A percentile compares a stretch with the other conserved stretches of the same genome.
phyloP scores from a whole-genome alignment of 2,329 filamentous ascomycete genomes.

The Trichoderma semiorbis region DNA sequence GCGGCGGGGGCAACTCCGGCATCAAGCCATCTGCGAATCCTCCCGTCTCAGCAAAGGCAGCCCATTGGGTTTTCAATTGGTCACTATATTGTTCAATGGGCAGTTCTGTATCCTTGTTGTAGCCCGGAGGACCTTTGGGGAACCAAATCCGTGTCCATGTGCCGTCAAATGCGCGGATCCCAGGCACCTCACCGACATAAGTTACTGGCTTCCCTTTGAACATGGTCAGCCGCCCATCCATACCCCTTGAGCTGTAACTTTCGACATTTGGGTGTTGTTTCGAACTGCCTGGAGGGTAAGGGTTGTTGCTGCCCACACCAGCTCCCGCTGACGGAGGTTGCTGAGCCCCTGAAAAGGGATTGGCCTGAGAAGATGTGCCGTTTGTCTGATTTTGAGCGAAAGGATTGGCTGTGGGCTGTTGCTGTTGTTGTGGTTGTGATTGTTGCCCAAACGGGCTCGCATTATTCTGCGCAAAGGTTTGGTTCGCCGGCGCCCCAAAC shows the following conservation, averaged over 20 bases:
- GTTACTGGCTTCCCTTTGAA: slow-evolving; percentile 64
- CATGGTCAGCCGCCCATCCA: slow-evolving; percentile 45
- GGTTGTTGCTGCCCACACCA: slow-evolving; percentile 26
- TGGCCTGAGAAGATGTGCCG: slow-evolving; percentile 21
- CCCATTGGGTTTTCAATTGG: slow-evolving; percentile 60
- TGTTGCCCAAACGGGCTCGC: slow-evolving; percentile 27
- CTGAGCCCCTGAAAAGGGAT: slow-evolving; percentile 25
- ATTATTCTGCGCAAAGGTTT: slow-evolving; percentile 19
- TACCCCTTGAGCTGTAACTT: slow-evolving; percentile 42
- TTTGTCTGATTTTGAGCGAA: slow-evolving; percentile 29
- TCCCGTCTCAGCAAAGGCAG: slow-evolving; percentile 60
- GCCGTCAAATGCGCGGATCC: slow-evolving; percentile 49
- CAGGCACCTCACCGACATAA: slow-evolving; percentile 52
- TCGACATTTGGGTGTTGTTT: slow-evolving; percentile 44
- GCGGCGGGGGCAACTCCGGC: slow-evolving; percentile 72
- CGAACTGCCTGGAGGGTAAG: slow-evolving; percentile 44
- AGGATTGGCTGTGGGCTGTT: slow-evolving; percentile 21
- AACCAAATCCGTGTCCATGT: slow-evolving; percentile 67
- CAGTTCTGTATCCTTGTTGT: slow-evolving; percentile 61
- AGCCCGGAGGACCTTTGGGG: slow-evolving; percentile 63
- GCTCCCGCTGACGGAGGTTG: background rate
- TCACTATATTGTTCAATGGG: slow-evolving; percentile 56
- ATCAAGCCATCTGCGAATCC: slow-evolving; percentile 67
- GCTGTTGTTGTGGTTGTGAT: background rate
- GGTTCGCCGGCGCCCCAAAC: slow-evolving; percentile 15